Base-by-base conservation (phyloP, 257 asterid genomes). In the Perilla frutescens region DNA sequence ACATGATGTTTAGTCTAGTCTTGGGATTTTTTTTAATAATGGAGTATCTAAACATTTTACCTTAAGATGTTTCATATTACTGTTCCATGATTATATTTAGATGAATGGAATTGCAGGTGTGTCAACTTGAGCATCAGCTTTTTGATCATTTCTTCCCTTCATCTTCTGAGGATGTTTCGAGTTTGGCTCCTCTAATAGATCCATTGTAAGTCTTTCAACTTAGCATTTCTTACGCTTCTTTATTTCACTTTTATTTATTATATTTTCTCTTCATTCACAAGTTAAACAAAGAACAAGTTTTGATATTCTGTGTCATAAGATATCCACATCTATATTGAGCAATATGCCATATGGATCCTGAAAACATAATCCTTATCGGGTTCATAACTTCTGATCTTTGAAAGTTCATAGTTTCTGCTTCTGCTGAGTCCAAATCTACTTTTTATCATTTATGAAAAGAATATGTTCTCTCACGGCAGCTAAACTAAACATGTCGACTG, bases 81-180 rank as follows among this genome's bases (percentile, higher is more conserved):
- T 26, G 61, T 8, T 65, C 44, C 68, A 50, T 49, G 51, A 76
- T 56, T 51, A 69, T 67, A 49, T 50, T 48, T 54, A 20, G 70
- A 40, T 66, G 50, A 71, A 47, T 77, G 80, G 37, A 70, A 62
- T 80, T 84, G 83, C 96, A 95, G 99, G 96, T 84, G 67, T 92
- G 97, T 74, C 98, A 87, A 81, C 94, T 87, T 78, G 99, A 95
- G 84, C 91, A 92, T 80, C 97, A 92, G 81, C 97, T 95, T 45
- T 92, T 95, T 83, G 89, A 86, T 73, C 84, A 92, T 82, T 95
- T 95, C 90, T 95, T 95, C 79, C 99, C 99, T 44, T 90, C 90
- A 70, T 95, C 99, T n/a, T 90, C 98, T 1, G 96, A 86, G 89
- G 98, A 95, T 84, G 82, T 89, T 73, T 86, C 93, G 8, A 90